Percentiles rank a stretch among this genome's conserved stretches.
Conservation (phyloP, 306 rosid species). For the Acacia crassicarpa region DNA sequence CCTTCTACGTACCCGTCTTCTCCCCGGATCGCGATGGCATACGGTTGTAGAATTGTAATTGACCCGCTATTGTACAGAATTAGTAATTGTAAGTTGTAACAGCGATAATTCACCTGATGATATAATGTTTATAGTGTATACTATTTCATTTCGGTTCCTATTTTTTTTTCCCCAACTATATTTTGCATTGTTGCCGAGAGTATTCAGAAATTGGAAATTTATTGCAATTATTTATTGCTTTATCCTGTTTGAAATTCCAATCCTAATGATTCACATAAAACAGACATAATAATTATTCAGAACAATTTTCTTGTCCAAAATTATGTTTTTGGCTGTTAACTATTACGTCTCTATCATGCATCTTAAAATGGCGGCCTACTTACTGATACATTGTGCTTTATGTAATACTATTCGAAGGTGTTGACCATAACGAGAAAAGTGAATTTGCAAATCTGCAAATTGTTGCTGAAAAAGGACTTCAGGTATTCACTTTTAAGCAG, state of each 20-base stretch:
- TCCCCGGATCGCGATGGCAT: not conserved
- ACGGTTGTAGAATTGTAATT: not conserved
- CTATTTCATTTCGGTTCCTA: not conserved
- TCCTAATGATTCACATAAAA: constrained; percentile 10
- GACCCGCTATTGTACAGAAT: not conserved
- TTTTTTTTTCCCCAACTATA: not conserved
- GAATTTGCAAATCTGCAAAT: constrained; percentile 63
- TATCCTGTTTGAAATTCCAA: not conserved
- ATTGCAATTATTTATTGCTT: not conserved
- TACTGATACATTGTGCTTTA: constrained; percentile 24
- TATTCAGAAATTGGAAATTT: not conserved
- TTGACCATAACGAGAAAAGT: constrained; percentile 43
- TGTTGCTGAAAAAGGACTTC: constrained; percentile 68
- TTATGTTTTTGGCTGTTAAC: not conserved
- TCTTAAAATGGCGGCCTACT: constrained; percentile 29
- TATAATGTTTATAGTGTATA: not conserved
- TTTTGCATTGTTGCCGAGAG: not conserved
- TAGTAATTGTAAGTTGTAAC: no score
- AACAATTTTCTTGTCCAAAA: constrained; percentile 10
- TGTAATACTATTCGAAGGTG: constrained; percentile 52
- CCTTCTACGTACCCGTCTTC: not conserved
- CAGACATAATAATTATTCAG: not conserved
- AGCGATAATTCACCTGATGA: not conserved
- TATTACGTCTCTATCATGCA: not conserved
- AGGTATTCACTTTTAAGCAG: constrained; percentile 92